Percentiles rank a stretch among this genome's conserved stretches.
Evolutionary conservation across 2,329 filamentous ascomycete species (phyloP).

Genomic region (Stachybotrys echinatus): DNA sequence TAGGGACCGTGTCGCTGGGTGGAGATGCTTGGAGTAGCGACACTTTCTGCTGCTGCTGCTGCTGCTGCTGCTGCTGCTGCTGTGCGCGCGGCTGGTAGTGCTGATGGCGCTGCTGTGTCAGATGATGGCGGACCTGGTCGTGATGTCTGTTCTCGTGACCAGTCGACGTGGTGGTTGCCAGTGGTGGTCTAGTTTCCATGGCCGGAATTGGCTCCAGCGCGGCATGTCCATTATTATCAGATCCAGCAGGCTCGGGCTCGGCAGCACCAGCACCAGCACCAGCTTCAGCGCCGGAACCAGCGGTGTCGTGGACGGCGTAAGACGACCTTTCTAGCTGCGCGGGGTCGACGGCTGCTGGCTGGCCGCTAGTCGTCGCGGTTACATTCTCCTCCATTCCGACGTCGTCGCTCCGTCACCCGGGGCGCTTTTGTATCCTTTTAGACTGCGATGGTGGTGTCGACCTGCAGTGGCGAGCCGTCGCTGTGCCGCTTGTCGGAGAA

Average conservation of each 20-base stretch:
- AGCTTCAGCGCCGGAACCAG: not conserved
- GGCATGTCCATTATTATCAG: not conserved
- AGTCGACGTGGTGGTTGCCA: not conserved
- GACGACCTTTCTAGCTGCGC: not conserved
- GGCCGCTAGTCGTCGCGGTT: not conserved
- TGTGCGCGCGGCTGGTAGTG: not conserved
- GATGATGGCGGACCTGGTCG: not conserved
- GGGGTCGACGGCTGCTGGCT: not conserved
- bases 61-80: not conserved
- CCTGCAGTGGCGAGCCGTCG: not conserved
- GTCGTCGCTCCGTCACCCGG: not conserved
- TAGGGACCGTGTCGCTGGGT: conserved; percentile 34
- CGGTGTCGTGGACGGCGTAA: not conserved
- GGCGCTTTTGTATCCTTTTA: not conserved
- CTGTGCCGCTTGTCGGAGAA: not conserved
- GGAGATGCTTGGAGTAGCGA: not conserved
- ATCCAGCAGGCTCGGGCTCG: not conserved
- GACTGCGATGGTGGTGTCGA: not conserved
- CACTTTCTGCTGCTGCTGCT: conserved; percentile 6
- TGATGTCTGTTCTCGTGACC: not conserved
- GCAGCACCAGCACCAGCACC: not conserved
- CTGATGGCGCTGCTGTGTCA: not conserved
- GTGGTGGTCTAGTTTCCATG: not conserved
- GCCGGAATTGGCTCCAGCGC: not conserved
- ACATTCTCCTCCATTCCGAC: conserved; percentile 1